A percentile compares a stretch with the other conserved stretches of the same genome.
phyloP scores from a whole-genome alignment of 176 grass and related monocot genomes.

The Saccharum spontaneum region DNA sequence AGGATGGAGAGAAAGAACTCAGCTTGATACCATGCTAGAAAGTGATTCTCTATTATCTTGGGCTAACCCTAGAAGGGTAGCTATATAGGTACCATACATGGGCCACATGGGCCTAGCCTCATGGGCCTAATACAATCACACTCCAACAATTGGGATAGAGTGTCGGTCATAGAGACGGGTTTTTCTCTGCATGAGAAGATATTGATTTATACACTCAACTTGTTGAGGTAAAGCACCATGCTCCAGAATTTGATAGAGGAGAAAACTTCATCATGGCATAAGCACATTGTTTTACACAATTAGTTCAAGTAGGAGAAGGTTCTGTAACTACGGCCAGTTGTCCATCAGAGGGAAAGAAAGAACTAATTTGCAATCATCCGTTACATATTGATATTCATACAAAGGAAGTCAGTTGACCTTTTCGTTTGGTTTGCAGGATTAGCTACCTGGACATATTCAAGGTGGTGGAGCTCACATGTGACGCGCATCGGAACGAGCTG shows the following conservation, averaged over 20 bases:
- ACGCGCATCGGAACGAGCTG: constrained; percentile 76
- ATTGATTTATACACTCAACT: neutral
- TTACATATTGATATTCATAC: neutral
- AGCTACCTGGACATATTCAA: constrained; percentile 93
- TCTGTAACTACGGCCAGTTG: neutral
- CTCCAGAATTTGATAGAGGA: neutral
- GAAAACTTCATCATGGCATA: neutral
- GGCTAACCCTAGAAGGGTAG: no score
- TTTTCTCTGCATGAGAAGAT: neutral
- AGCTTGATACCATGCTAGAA: no score
- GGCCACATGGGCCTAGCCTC: no score
- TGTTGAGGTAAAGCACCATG: neutral
- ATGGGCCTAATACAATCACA: no score
- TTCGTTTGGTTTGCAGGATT: constrained; percentile 59
- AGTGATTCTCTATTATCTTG: no score
- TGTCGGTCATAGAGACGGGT: neutral
- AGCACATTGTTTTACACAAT: neutral
- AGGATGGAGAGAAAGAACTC: no score
- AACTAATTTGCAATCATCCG: neutral
- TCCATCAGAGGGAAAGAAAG: neutral
- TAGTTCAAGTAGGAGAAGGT: neutral
- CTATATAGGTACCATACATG: no score
- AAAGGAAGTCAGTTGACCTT: neutral
- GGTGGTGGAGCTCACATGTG: constrained; percentile 82
- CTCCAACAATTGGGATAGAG: no score